A percentile compares a stretch with the other conserved stretches of the same genome.
These are phyloP conservation scores for Psophocarpus tetragonolobus DNA, from an alignment of 306 rosid species.

Conservation along the genomic window DNA sequence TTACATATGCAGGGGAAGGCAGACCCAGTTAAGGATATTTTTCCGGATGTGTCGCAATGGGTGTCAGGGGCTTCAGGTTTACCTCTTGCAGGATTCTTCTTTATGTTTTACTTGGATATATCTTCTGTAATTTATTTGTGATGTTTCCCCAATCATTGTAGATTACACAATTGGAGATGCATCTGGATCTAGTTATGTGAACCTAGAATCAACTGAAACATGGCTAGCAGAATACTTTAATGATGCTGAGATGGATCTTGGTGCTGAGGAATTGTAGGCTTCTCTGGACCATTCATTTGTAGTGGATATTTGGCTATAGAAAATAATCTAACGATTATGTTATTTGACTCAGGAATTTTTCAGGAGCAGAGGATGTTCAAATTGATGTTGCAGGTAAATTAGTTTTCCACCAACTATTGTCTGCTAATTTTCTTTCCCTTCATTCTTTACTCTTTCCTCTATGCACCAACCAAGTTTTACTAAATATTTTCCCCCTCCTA, in stretches of 20 bases:
- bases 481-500: constrained; percentile 11
- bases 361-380: constrained; percentile 65
- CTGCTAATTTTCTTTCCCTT: not conserved
- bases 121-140: not conserved
- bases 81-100: constrained; percentile 24
- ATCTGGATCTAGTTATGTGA: constrained; percentile 58
- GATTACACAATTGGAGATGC: constrained; percentile 51
- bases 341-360: constrained; percentile 57
- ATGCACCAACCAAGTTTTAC: not conserved
- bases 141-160: constrained; percentile 24
- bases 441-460: constrained; percentile 18
- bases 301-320: not conserved
- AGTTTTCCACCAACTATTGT: constrained; percentile 7
- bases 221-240: constrained; percentile 90
- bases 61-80: constrained; percentile 62
- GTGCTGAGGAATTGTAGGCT: constrained; percentile 79
- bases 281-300: constrained; percentile 30
- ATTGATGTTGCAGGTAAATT: constrained; percentile 63
- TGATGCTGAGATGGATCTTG: constrained; percentile 69
- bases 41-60: constrained; percentile 63
- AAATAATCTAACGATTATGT: constrained; percentile 43
- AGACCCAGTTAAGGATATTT: constrained; percentile 54
- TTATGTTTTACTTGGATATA: not conserved
- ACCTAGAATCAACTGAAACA: constrained; percentile 66
- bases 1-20: constrained; percentile 58